phyloP scores from a whole-genome alignment of 225 moss, liverwort and hornwort species.

The Lunularia cruciata region DNA sequence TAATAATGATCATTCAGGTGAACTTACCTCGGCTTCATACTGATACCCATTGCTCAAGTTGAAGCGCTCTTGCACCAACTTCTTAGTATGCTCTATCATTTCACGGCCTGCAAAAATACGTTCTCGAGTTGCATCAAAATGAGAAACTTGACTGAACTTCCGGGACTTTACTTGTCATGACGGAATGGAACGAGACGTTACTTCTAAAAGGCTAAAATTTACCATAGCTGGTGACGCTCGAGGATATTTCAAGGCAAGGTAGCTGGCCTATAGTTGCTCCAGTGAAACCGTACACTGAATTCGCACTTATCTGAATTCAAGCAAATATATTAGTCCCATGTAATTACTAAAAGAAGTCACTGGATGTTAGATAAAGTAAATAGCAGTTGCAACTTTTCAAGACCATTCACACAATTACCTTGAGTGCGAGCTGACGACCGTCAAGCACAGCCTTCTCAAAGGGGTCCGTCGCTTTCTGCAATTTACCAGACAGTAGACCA shows the following conservation, averaged over 20 bases:
- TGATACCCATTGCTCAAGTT: constrained; percentile 73
- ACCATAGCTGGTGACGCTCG: constrained; percentile 99
- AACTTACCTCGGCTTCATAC: constrained; percentile 79
- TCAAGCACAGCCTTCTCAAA: constrained; percentile 97
- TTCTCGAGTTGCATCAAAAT: background rate
- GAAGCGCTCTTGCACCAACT: constrained; percentile 85
- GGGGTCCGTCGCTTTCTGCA: constrained; percentile 94
- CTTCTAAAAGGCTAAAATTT: too few relatives aligned
- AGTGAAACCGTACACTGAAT: constrained; percentile 98
- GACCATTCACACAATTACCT: constrained; percentile 38
- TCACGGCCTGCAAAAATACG: constrained; percentile 60
- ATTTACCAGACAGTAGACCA: constrained; percentile 7
- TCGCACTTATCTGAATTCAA: constrained; percentile 76
- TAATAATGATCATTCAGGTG: background rate
- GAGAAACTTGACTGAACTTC: too few relatives aligned
- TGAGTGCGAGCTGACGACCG: constrained; percentile 96
- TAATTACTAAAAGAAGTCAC: background rate
- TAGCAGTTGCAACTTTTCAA: background rate
- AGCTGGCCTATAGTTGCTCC: constrained; percentile 98
- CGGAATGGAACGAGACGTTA: too few relatives aligned
- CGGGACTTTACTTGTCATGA: too few relatives aligned
- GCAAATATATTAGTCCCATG: background rate
- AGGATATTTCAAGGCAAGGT: constrained; percentile 95
- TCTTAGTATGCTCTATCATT: constrained; percentile 99
- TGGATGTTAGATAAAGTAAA: background rate